Conservation (phyloP, 1,284 basidiomycete species). For the Exobasidium cylindrosporum region DNA sequence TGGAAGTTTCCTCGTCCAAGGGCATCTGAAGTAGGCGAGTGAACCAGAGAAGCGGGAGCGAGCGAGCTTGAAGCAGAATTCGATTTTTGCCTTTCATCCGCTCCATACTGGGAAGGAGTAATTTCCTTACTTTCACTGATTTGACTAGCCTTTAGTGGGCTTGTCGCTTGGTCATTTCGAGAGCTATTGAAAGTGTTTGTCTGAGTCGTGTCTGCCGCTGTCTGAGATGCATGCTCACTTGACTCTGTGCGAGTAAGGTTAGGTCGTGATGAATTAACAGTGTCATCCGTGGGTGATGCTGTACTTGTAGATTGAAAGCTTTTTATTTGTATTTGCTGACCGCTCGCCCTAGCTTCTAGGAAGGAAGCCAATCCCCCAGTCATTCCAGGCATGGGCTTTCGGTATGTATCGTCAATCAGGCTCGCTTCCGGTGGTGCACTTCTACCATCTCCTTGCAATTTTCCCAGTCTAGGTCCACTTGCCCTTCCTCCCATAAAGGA, state of each 20-base stretch:
- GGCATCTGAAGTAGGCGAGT: slow-evolving; percentile 15
- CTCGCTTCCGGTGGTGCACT: slow-evolving; percentile 43
- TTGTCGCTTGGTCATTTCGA: slow-evolving; percentile 30
- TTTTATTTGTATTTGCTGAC: slow-evolving; percentile 14
- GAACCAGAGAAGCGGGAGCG: slow-evolving; percentile 13
- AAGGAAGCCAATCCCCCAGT: slow-evolving; percentile 41
- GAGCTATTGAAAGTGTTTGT: background rate
- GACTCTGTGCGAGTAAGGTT: background rate
- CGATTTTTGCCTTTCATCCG: background rate
- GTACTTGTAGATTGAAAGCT: background rate
- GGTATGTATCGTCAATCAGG: slow-evolving; percentile 32
- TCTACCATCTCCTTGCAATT: slow-evolving; percentile 47
- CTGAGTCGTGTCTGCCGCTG: background rate
- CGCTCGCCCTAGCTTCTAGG: slow-evolving; percentile 36
- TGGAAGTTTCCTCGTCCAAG: slow-evolving; percentile 18
- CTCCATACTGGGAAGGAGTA: slow-evolving; percentile 7
- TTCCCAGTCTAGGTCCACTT: slow-evolving; percentile 47
- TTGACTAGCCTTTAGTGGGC: slow-evolving; percentile 32
- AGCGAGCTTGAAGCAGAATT: slow-evolving; percentile 1
- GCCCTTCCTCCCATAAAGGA: slow-evolving; percentile 53
- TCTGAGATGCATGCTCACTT: background rate
- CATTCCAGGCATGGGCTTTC: slow-evolving; percentile 13
- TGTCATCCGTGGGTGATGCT: background rate
- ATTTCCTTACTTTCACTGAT: slow-evolving; percentile 10
- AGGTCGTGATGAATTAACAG: background rate